Evolutionary conservation across 1,139 yeast species (phyloP).

Genomic region (Candida sp.): DNA sequence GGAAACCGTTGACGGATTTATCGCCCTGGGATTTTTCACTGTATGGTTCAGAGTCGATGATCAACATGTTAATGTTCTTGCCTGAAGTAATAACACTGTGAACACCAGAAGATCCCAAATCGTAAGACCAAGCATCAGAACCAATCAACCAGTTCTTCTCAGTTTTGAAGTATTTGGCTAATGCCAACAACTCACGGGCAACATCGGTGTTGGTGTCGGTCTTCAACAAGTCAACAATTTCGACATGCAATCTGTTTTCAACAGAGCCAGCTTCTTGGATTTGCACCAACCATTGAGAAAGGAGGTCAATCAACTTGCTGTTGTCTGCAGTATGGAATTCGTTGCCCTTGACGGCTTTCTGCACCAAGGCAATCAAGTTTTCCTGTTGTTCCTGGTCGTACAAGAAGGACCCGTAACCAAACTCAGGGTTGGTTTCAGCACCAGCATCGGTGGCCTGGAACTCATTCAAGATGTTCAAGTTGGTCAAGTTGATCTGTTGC

Average conservation of each 20-base stretch:
- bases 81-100: constrained; percentile 83
- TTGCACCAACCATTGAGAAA: constrained; percentile 72
- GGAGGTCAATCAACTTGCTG: constrained; percentile 54
- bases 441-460: constrained; percentile 43
- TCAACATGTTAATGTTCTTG: constrained; percentile 79
- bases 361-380: constrained; percentile 52
- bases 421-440: constrained; percentile 71
- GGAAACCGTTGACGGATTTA: constrained; percentile 37
- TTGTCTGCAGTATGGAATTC: constrained; percentile 50
- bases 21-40: constrained; percentile 29
- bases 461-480: constrained; percentile 62
- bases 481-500: constrained; percentile 57
- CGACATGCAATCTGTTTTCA: constrained; percentile 29
- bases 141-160: constrained; percentile 85
- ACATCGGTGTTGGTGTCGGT: constrained; percentile 38
- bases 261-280: constrained; percentile 34
- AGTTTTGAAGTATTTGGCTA: constrained; percentile 47
- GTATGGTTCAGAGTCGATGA: constrained; percentile 93
- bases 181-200: constrained; percentile 50
- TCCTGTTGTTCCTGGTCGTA: constrained; percentile 56
- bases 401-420: constrained; percentile 81
- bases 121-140: constrained; percentile 96
- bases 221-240: constrained; percentile 47
- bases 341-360: constrained; percentile 51
- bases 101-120: constrained; percentile 90